A percentile compares a stretch with the other conserved stretches of the same genome.
These are phyloP conservation scores for Saccharomycopsis sp. DNA, from an alignment of 805 yeast genomes.

Conservation along the genomic window DNA sequence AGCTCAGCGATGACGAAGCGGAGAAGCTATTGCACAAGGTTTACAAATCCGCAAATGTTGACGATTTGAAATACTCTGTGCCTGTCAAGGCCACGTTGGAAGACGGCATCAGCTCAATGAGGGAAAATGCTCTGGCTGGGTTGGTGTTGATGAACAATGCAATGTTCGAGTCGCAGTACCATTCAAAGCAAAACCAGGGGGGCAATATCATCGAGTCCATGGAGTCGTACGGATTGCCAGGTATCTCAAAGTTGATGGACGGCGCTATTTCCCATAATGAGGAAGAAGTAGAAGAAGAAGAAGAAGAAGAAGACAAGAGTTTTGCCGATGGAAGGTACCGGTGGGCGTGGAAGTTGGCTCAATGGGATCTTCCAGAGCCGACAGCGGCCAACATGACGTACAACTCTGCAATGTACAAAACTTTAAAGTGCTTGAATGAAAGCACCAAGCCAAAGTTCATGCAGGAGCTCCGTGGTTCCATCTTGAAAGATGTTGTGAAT, in stretches of 20 bases:
- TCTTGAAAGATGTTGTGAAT: background rate
- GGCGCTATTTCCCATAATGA: constrained; percentile 20
- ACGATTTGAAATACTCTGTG: constrained; percentile 57
- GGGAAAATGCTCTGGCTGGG: constrained; percentile 30
- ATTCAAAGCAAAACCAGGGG: background rate
- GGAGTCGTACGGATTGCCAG: constrained; percentile 44
- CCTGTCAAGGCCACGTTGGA: constrained; percentile 49
- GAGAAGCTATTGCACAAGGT: constrained; percentile 21
- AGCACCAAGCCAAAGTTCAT: background rate
- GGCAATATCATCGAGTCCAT: constrained; percentile 31
- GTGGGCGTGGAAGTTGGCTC: constrained; percentile 68
- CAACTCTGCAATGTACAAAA: constrained; percentile 42
- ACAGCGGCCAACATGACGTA: constrained; percentile 27
- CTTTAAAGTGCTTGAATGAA: constrained; percentile 32
- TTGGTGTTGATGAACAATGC: constrained; percentile 50
- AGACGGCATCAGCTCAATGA: constrained; percentile 39
- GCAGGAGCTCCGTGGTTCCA: background rate
- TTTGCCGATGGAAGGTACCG: constrained; percentile 32
- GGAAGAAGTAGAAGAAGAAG: background rate
- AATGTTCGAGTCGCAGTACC: constrained; percentile 37
- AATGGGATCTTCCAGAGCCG: constrained; percentile 65
- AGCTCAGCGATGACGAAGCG: background rate
- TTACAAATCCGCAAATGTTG: constrained; percentile 49
- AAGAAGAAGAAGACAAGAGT: background rate
- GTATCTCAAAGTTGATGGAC: constrained; percentile 42